Base-by-base conservation (phyloP, 106 monocot genomes). In the Iris macrosiphon region DNA sequence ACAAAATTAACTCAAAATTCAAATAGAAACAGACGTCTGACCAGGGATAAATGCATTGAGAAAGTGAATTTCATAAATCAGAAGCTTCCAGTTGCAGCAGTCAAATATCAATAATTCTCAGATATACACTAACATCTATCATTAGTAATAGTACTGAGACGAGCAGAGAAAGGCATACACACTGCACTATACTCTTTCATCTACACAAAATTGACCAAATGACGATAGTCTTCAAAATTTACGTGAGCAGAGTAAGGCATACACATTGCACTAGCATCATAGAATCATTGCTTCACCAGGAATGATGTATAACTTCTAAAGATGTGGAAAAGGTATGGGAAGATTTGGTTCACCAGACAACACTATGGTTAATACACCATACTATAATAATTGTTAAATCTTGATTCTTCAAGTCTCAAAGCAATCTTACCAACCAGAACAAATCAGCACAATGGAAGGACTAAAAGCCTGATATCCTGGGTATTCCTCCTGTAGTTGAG, bases 391-490 rank as follows among this genome's bases (percentile, higher is more conserved):
- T 42, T 63, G n/a, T n/a, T n/a, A 19, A 62, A 20, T 48, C 63
- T 57, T 62, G 40, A 64, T 38, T 70, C 45, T n/a, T 57, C 26
- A 60, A 61, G 45, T 63, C 68, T 78, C 57, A 71, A 72, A 78
- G 72, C 67, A 73, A 56, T 72, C 92, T 92, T 92, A 92, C 92
- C 92, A 73, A 92, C 85, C 65, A 75, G 68, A 70, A 55, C 39
- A 60, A 40, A 59, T 63, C 76, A 80, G 56, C 71, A n/a, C n/a
- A 83, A 89, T 53, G 65, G 73, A 55, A n/a, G n/a, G n/a, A n/a
- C n/a, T n/a, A 80, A 89, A 74, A 61, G 69, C 72, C 60, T 68
- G 57, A 79, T 43, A 76, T 67, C 77, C 81, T 62, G 71, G n/a
- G n/a, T n/a, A n/a, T n/a, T n/a, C 78, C 63, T 73, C 85, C 59